Percentiles rank a stretch among this genome's conserved stretches.
These are phyloP conservation scores for Mycocentrospora acerina DNA, from an alignment of 2,329 filamentous ascomycete species.

Conservation along the genomic window DNA sequence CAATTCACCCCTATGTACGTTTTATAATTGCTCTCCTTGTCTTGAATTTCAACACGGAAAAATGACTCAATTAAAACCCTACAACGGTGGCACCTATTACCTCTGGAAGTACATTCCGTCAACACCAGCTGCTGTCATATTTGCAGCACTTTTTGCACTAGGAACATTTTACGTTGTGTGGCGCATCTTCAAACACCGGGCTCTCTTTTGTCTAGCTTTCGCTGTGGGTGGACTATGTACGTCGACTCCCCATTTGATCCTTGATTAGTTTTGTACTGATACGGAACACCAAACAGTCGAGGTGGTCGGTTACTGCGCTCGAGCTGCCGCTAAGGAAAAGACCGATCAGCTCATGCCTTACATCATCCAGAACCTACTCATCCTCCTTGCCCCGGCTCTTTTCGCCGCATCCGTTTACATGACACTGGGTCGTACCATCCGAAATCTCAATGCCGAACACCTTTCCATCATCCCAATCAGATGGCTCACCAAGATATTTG, in stretches of 20 bases:
- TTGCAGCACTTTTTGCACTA: constrained; percentile 39
- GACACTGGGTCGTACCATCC: constrained; percentile 48
- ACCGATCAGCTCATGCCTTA: constrained; percentile 39
- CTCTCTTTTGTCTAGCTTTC: constrained; percentile 55
- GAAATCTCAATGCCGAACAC: constrained; percentile 38
- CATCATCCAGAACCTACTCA: constrained; percentile 45
- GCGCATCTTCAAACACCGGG: constrained; percentile 43
- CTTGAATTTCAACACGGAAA: no score
- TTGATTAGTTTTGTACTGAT: neutral
- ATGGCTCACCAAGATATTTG: constrained; percentile 50
- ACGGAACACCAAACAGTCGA: constrained; percentile 47
- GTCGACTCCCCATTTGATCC: constrained; percentile 7
- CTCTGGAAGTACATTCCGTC: constrained; percentile 43
- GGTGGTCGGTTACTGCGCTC: constrained; percentile 52
- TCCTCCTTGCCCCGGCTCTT: constrained; percentile 49
- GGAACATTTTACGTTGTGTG: constrained; percentile 38
- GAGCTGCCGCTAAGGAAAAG: constrained; percentile 34
- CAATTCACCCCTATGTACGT: no score
- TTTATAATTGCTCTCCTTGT: no score
- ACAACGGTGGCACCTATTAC: constrained; percentile 1
- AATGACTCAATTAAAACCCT: neutral
- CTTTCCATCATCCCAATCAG: constrained; percentile 39
- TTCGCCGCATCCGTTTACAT: constrained; percentile 53
- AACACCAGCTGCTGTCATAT: constrained; percentile 48
- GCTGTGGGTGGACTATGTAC: constrained; percentile 53